A percentile compares a stretch with the other conserved stretches of the same genome.
phyloP scores from a whole-genome alignment of 257 asterid species.

The Ilex asprella region DNA sequence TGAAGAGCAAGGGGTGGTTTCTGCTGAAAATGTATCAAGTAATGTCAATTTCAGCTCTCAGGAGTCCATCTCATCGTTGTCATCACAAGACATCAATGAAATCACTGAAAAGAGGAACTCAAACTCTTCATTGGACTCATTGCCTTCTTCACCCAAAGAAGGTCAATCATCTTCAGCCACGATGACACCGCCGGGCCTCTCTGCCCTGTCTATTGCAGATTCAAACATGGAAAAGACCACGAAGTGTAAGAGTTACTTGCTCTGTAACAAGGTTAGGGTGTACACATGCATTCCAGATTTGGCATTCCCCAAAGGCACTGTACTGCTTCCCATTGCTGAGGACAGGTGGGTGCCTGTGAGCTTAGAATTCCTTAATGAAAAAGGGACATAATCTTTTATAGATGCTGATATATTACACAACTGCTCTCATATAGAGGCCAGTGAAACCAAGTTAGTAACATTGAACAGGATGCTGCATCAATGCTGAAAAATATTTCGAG shows the following conservation, averaged over 20 bases:
- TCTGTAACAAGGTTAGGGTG: constrained; percentile 27
- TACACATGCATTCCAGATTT: constrained; percentile 33
- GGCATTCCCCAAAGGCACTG: constrained; percentile 24
- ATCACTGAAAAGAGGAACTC: not conserved
- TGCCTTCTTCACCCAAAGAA: not conserved
- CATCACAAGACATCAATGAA: not conserved
- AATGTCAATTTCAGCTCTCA: not conserved
- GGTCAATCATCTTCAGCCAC: not conserved
- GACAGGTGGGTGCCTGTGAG: constrained; percentile 32
- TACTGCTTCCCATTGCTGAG: constrained; percentile 38
- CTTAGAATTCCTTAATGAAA: constrained; percentile 32
- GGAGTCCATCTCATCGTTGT: not conserved
- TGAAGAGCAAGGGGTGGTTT: constrained; percentile 8
- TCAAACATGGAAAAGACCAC: not conserved
- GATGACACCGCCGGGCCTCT: not conserved
- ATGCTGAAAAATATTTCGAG: too few species aligned
- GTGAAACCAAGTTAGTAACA: too few species aligned
- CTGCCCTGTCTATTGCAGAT: constrained; percentile 9
- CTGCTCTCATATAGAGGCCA: too few species aligned
- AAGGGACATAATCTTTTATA: constrained; percentile 1
- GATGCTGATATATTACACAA: too few species aligned
- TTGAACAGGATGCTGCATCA: too few species aligned
- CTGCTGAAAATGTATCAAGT: not conserved
- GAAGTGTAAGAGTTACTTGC: constrained; percentile 28
- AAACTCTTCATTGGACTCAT: not conserved